Conservation (phyloP, 257 asterid species). For the Gentiana straminea region DNA sequence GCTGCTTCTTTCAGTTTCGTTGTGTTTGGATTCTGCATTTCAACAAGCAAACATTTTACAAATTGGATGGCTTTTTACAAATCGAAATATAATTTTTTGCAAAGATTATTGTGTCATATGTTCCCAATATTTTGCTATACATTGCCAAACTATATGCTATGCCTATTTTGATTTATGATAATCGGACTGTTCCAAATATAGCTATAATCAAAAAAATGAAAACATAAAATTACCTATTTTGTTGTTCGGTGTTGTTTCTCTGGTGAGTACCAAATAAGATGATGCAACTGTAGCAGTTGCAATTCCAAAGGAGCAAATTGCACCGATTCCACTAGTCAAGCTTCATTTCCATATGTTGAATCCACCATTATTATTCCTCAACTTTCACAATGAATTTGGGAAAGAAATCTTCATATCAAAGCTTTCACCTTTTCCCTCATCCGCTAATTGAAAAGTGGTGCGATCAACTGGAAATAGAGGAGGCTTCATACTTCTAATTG, state of each 20-base stretch:
- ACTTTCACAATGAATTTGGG: slow-evolving; percentile 6
- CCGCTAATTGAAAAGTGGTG: slow-evolving; percentile 28
- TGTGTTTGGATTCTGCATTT: slow-evolving; percentile 16
- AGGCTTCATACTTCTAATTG: slow-evolving; percentile 27
- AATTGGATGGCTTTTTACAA: too few relatives aligned
- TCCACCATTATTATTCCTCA: slow-evolving; percentile 21
- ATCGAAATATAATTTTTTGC: too few relatives aligned
- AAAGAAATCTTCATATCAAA: slow-evolving; percentile 10
- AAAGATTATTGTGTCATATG: too few relatives aligned
- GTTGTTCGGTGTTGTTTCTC: slow-evolving; percentile 4
- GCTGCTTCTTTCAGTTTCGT: slow-evolving; percentile 28
- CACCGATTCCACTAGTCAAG: slow-evolving; percentile 48
- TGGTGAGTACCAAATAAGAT: slow-evolving; percentile 29
- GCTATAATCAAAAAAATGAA: neutral
- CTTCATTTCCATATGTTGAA: slow-evolving; percentile 50
- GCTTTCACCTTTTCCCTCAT: slow-evolving; percentile 15
- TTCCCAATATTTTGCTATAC: too few relatives aligned
- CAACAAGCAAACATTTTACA: neutral
- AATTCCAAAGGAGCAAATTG: slow-evolving; percentile 64
- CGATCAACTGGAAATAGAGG: slow-evolving; percentile 17
- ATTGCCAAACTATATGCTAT: too few relatives aligned
- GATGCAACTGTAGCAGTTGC: slow-evolving; percentile 63
- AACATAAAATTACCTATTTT: slow-evolving; percentile 27
- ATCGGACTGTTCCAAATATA: neutral
- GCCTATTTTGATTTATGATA: too few relatives aligned